phyloP scores from a whole-genome alignment of 1,284 basidiomycete genomes.

The Irpex rosettiformis region DNA sequence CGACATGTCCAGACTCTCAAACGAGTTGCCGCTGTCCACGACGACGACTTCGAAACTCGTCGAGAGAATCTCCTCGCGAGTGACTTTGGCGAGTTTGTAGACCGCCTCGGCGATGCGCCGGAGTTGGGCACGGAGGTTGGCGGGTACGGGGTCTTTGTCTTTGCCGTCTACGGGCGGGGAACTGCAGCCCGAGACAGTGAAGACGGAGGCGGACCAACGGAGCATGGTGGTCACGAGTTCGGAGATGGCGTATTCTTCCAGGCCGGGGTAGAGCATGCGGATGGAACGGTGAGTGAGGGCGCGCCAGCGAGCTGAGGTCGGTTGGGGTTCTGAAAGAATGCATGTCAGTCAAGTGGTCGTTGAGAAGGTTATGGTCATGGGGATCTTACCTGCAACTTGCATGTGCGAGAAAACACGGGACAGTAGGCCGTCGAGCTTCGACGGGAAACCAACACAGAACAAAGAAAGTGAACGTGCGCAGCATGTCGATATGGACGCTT shows the following conservation, averaged over 20 bases:
- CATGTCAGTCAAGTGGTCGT: neutral
- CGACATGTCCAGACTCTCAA: conserved; percentile 49
- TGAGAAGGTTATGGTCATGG: neutral
- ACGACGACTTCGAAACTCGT: conserved; percentile 66
- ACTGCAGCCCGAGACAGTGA: conserved; percentile 55
- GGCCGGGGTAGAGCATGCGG: conserved; percentile 60
- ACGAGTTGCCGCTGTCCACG: conserved; percentile 47
- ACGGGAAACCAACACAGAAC: conserved; percentile 70
- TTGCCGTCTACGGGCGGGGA: conserved; percentile 30
- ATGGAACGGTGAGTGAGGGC: conserved; percentile 66
- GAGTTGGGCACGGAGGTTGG: conserved; percentile 55
- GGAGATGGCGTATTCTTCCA: conserved; percentile 58
- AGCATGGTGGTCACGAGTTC: conserved; percentile 70
- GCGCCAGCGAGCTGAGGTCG: conserved; percentile 72
- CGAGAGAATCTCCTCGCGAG: conserved; percentile 68
- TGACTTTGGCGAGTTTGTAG: conserved; percentile 54
- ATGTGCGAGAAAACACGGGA: conserved; percentile 64
- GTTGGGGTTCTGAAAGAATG: conserved; percentile 56
- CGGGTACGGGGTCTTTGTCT: conserved; percentile 37
- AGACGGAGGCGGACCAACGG: conserved; percentile 64
- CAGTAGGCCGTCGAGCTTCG: conserved; percentile 63
- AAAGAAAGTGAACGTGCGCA: conserved; percentile 60
- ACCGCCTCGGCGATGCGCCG: conserved; percentile 60
- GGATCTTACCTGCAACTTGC: conserved; percentile 50
- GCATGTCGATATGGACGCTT: conserved; percentile 63